Evolutionary conservation across 192 early-diverging fungal species (phyloP).

Genomic region (Backusella parvicylindrica): DNA sequence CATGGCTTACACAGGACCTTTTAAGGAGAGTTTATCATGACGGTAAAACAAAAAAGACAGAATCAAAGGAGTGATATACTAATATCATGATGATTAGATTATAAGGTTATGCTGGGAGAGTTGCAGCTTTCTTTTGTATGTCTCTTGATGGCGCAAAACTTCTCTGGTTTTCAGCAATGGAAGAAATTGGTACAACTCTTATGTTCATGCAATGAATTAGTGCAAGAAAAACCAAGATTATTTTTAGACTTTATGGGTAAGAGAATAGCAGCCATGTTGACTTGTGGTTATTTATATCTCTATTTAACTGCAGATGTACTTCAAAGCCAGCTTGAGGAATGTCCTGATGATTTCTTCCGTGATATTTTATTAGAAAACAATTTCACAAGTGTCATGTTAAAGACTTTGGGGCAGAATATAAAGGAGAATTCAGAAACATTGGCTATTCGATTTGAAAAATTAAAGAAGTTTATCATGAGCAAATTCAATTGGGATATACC

Average conservation of each 20-base stretch:
- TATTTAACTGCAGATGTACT: constrained; percentile 42
- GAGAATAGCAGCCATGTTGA: not conserved
- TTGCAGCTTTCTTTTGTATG: constrained; percentile 80
- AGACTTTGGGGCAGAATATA: constrained; percentile 17
- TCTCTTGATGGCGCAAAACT: constrained; percentile 77
- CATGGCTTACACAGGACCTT: constrained; percentile 68
- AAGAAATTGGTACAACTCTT: constrained; percentile 73
- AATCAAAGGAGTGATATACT: not conserved
- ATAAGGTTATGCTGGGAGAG: constrained; percentile 66
- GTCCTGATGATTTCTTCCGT: constrained; percentile 66
- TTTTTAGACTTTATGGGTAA: constrained; percentile 58
- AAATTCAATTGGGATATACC: constrained; percentile 28
- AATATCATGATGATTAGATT: constrained; percentile 28
- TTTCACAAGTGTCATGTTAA: constrained; percentile 52
- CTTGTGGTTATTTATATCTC: not conserved
- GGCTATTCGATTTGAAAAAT: not conserved
- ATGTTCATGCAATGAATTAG: constrained; percentile 58
- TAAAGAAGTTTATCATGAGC: constrained; percentile 14
- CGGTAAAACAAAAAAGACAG: constrained; percentile 25
- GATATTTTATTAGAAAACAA: constrained; percentile 62
- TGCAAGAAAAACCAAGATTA: constrained; percentile 41
- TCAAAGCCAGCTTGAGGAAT: constrained; percentile 61
- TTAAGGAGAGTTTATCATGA: constrained; percentile 43
- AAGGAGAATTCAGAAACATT: not conserved
- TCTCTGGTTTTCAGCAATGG: constrained; percentile 86